Base-by-base conservation (phyloP, 2,329 filamentous ascomycete species). In the Penicillium aurantiogriseum region DNA sequence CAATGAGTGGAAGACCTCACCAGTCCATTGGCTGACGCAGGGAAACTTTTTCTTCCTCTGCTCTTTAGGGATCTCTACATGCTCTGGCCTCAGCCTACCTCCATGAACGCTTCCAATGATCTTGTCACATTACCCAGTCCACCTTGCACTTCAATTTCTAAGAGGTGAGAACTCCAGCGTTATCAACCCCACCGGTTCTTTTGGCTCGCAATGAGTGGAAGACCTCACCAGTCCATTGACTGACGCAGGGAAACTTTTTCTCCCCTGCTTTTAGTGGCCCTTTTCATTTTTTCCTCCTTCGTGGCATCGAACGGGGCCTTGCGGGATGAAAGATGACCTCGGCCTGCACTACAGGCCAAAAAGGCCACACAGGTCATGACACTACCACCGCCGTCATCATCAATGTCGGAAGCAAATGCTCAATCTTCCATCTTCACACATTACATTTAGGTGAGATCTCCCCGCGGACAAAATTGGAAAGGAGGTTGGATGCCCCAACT, bases 81-180 rank as follows among this genome's bases (percentile, higher is more conserved):
- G 4, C 5, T 25, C 5, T 25, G 25, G 25, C 6, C 25, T 25
- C 5, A 6, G 25, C 7, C 25, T 25, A 25, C 25, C 25, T 6
- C 6, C 25, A 25, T 25, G 25, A 25, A 25, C 5, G 5, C 5
- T 25, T 25, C 25, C 25, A 25, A 25, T 25, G 4, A 25, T 25
- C 25, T 25, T 5, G 25, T 5, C 5, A 25, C 25, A 25, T 25
- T 25, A 5, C 25, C 25, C 25, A 6, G 25, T 25, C 25, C 25
- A 7, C 25, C 25, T 25, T 25, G 25, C 4, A 25, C 25, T 25
- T 25, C 25, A 25, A 7, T 7, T 25, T 25, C 25, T 25, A 25
- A 5, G 25, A 25, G 44, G 44, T 54, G 43, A 55, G 45, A 55
- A 44, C 45, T 55, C 53, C 7, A 38, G 45, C 52, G 29, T 9